Conservation (phyloP, 306 rosid species). For the Corylus heterophylla region DNA sequence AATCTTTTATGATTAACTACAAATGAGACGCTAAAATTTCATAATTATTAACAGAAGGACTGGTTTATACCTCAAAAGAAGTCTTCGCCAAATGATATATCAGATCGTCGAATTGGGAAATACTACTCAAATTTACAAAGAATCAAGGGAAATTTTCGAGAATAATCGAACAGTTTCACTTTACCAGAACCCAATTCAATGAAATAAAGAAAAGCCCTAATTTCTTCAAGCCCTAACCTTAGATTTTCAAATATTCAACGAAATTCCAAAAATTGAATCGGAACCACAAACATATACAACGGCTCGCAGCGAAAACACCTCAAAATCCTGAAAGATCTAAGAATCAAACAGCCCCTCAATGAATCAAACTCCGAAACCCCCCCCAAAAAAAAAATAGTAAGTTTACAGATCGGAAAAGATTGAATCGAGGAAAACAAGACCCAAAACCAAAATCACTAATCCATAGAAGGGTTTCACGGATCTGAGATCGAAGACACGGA, state of each 20-base stretch:
- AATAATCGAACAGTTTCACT: slow-evolving; percentile 17
- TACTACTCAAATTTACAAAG: slow-evolving; percentile 2
- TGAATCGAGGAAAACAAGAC: background rate
- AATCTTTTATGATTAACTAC: background rate
- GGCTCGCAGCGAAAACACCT: background rate
- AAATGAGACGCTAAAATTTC: background rate
- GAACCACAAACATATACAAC: slow-evolving; percentile 16
- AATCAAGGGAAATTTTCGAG: slow-evolving; percentile 14
- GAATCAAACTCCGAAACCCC: slow-evolving; percentile 18
- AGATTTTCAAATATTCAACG: slow-evolving; percentile 30
- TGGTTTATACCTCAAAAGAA: slow-evolving; percentile 38
- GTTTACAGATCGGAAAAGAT: slow-evolving; percentile 20
- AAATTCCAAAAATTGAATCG: slow-evolving; percentile 14
- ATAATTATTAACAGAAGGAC: slow-evolving; percentile 2
- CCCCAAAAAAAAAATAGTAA: slow-evolving; percentile 1
- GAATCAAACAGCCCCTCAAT: slow-evolving; percentile 12
- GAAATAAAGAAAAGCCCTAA: slow-evolving; percentile 46
- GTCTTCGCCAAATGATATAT: slow-evolving; percentile 28
- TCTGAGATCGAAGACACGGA: slow-evolving; percentile 34
- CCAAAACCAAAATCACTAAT: slow-evolving; percentile 22
- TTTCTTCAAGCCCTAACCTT: slow-evolving; percentile 65
- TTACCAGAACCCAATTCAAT: slow-evolving; percentile 40
- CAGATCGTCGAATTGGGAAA: slow-evolving; percentile 31
- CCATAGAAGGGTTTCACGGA: slow-evolving; percentile 27
- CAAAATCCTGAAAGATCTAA: background rate